Evolutionary conservation across 1,284 basidiomycete genomes (phyloP), one percentile per base, ranked within the genome.

Genomic region (Fomes fomentarius): DNA sequence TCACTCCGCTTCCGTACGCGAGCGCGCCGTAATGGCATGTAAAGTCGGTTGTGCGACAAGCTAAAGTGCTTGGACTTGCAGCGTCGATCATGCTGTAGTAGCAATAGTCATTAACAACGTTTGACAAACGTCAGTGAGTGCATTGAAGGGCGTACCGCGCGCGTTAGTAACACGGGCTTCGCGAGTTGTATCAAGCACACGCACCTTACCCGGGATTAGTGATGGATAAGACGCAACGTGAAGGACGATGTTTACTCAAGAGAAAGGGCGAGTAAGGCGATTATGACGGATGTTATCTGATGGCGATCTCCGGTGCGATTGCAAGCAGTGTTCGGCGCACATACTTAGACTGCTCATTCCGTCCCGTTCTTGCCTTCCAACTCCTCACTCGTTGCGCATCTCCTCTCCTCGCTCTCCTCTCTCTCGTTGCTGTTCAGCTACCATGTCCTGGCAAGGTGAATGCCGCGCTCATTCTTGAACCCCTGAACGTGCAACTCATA

Each of bases 361-460:
- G 50, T 49, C 52, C 46, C 31, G 31, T 42, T 55, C 52, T 49
- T 47, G 35, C 28, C 37, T 28, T 50, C 45, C 48, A 30, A 22
- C 30, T 33, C 46, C 34, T 33, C 50, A 33, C 31, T 35, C 47
- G 3, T 12, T 10, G 17, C 14, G 39, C 30, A 54, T 47, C 30
- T 24, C 22, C 24, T 26, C 45, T 11, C 26, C 12, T 40, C 41
- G 14, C 34, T 44, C 21, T 22, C 40, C 26, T 28, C 52, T 41
- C 31, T 15, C 41, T 14, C 42, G 41, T 50, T 37, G 37, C 40
- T 35, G n/a, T 26, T 22, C 48, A 45, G 50, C 21, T 24, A 41
- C 57, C 7, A 74, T 74, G 73, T 74, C 73, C 47, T 74, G 73
- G 73, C 72, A 74, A 70, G 47, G 73, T 74, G 48, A 54, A 56